Evolutionary conservation across 2,329 filamentous ascomycete species (phyloP).

Genomic region (Sarocladium brachiariae): DNA sequence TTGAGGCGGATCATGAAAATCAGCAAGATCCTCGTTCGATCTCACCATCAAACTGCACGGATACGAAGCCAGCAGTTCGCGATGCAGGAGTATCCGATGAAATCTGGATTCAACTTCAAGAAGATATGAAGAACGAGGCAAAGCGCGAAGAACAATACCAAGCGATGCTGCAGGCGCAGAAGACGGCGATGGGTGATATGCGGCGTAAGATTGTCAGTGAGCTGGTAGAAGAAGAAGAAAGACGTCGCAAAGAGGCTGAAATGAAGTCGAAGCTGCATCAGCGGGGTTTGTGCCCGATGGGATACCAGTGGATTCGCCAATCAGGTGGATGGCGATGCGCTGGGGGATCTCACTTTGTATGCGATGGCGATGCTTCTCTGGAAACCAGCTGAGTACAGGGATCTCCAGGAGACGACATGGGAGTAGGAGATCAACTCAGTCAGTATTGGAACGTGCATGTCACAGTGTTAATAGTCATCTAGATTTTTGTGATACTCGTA

Average conservation of each 20-base stretch:
- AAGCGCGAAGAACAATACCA: slow-evolving; percentile 30
- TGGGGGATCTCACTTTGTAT: slow-evolving; percentile 49
- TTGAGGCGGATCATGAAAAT: too few species aligned
- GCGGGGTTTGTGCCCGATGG: slow-evolving; percentile 49
- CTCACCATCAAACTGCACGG: not conserved
- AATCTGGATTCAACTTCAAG: slow-evolving; percentile 54
- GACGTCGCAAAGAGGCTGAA: slow-evolving; percentile 16
- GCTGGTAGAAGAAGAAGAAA: slow-evolving; percentile 18
- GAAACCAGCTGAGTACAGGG: too few species aligned
- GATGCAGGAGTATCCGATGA: slow-evolving; percentile 54
- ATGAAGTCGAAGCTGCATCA: slow-evolving; percentile 39
- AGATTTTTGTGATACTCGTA: too few species aligned
- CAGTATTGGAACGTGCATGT: too few species aligned
- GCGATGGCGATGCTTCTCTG: not conserved
- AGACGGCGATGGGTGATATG: slow-evolving; percentile 20
- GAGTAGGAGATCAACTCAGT: too few species aligned
- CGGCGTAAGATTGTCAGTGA: slow-evolving; percentile 29
- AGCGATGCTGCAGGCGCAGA: slow-evolving; percentile 18
- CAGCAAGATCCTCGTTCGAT: not conserved
- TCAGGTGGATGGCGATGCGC: slow-evolving; percentile 53
- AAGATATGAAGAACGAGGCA: slow-evolving; percentile 35
- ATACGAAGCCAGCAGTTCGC: slow-evolving; percentile 24
- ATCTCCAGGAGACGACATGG: too few species aligned
- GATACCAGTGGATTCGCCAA: slow-evolving; percentile 57
- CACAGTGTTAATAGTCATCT: too few species aligned